phyloP scores from a whole-genome alignment of 225 moss, liverwort and hornwort species.

The Lunularia cruciata region DNA sequence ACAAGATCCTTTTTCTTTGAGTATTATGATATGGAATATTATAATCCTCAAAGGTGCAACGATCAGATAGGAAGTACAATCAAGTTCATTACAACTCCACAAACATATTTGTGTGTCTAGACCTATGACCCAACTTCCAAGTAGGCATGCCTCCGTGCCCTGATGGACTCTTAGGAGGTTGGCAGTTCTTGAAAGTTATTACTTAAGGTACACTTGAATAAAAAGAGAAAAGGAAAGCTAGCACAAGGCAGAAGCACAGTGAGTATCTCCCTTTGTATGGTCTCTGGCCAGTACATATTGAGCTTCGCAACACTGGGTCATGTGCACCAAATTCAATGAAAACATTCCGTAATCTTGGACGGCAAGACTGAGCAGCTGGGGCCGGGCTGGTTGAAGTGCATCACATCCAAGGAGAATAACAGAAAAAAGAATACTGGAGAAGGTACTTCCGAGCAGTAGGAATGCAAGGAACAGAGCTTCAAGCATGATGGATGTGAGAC shows the following conservation, averaged over 20 bases:
- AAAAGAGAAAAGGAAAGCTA: not conserved
- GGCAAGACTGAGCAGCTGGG: not conserved
- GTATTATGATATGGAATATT: no score
- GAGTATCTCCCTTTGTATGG: not conserved
- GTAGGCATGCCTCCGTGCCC: no score
- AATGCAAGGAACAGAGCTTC: not conserved
- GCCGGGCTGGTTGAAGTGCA: not conserved
- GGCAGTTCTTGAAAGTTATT: not conserved
- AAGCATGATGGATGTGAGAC: not conserved
- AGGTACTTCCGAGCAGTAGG: not conserved
- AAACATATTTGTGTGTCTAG: no score
- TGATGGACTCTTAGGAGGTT: not conserved
- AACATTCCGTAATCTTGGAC: not conserved
- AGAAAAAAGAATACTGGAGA: not conserved
- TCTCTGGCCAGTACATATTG: not conserved
- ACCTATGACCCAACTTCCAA: not conserved
- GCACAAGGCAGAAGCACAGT: not conserved
- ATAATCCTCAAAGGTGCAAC: no score
- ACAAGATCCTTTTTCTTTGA: no score
- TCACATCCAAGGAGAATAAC: not conserved
- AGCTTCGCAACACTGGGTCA: not conserved
- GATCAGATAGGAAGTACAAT: no score
- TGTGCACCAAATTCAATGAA: not conserved
- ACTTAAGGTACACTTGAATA: no score
- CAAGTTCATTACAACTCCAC: no score